Evolutionary conservation across 345 rosid genomes (phyloP), one percentile per base, ranked within the genome.

Genomic region (Camelina sativa): DNA sequence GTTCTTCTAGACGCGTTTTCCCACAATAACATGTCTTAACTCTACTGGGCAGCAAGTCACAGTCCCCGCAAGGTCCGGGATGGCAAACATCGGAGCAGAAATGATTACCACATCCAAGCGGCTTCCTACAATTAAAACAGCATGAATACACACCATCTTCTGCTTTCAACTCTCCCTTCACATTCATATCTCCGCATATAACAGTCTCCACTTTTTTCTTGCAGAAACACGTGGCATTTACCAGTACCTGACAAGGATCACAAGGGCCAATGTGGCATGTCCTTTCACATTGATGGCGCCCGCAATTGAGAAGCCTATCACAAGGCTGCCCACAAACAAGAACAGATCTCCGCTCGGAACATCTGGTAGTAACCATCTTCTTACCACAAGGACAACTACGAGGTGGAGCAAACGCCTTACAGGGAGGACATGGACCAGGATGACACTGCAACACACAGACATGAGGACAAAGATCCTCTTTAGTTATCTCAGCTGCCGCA

Each of bases 371-470:
- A 72, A 88, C 78, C 54, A 75, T 77, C 78, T 92, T 86, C 82
- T 90, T 95, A 70, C 97, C 96, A 75, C 98, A 95, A 73, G 97
- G 97, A 53, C 98, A 95, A 59, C 68, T 48, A 17, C 83, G 74
- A 4, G 96, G 91, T 7, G 92, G 98, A 67, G 99, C 96, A 85
- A 95, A 95, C 13, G 91, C 89, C 83, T 89, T 95, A 71, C 97
- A 95, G 58, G 99, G 97, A 80, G 99, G 98, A 79, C 98, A 95
- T 11, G 99, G 98, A 54, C 99, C 99, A 20, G 97, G 99, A 65
- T 95, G 99, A 72, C 98, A 95, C 79, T 90, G 99, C 91, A 95
- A 80, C 38, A 95, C 97, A 82, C 99, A 95, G 70, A 79, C 62
- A 79, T 92, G 99, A 72, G 97, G 98, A 59, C 99, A 95, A 63